These are phyloP conservation scores for Syzygium aqueum DNA, from an alignment of 345 rosid species.

Conservation along the genomic window DNA sequence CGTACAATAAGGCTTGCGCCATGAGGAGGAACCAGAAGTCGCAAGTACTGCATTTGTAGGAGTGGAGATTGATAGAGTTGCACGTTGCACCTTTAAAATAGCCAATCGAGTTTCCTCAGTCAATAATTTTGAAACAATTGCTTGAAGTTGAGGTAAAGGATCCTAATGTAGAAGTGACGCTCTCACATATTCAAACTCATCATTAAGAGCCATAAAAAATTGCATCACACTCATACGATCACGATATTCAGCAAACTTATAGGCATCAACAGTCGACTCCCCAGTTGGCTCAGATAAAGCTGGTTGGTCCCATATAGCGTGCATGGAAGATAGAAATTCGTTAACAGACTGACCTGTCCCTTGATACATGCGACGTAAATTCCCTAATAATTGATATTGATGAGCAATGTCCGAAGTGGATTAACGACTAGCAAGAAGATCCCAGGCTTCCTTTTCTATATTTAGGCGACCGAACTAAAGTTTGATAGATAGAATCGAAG, in stretches of 20 bases:
- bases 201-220: background rate
- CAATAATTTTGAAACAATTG: background rate
- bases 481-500: background rate
- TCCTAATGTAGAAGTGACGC: background rate
- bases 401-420: background rate
- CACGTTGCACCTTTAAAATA: background rate
- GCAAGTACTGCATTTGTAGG: background rate
- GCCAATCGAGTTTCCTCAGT: background rate
- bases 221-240: background rate
- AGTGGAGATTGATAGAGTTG: background rate
- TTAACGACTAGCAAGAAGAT: background rate
- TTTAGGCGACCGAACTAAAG: background rate
- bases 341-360: background rate
- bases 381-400: background rate
- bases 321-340: background rate
- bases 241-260: background rate
- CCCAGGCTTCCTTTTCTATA: background rate
- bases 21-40: background rate
- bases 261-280: background rate
- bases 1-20: no score
- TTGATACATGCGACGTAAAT: no score
- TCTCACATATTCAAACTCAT: background rate
- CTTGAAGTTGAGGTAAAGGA: background rate
- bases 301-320: background rate
- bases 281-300: background rate